Evolutionary conservation across 805 yeast species (phyloP), one percentile per base, ranked within the genome.

Genomic region (Wickerhamiella sorbophila): DNA sequence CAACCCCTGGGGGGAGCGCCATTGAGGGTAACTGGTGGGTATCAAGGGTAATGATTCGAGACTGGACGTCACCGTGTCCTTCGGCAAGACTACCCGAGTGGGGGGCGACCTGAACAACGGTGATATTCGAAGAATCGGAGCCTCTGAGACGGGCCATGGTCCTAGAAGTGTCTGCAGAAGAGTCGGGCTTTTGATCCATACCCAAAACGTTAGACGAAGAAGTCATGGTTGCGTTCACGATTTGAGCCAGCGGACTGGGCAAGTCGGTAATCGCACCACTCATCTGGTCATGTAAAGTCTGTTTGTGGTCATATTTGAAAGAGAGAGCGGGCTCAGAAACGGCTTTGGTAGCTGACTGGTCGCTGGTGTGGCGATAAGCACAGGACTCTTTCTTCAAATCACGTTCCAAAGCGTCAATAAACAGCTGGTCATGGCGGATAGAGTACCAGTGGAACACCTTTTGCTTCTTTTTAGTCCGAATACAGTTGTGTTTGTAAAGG

Each of bases 401-500:
- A 52, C 97, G 69, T 58, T 87, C 96, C 36, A 91, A 63, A 0
- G 96, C 96, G 60, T 91, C 97, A 2, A 85, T 76, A 71, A 91
- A 87, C 35, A 88, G 65, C 56, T 80, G 77, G 56, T 87, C 95
- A 60, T 88, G 97, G 19, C 91, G 91, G 8, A 91, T 96, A 55
- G 87, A 80, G 59, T 82, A 86, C 97, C 97, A 91, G 60, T 80
- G 85, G 58, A 88, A 88, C 34, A 88, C 96, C 56, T 91, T 88
- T 58, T 88, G 98, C 55, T 91, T 88, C 70, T 88, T 88, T 54
- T 88, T 96, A 0, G 98, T 88, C 52, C 95, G 71, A 20, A 88
- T 67, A 57, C 97, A 88, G 48, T 78, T 76, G 57, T 88, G 83
- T 55, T 79, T 81, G 62, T 81, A 85, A 21, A 88, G 65, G 53